phyloP scores from a whole-genome alignment of 345 rosid genomes.

The Eucalyptus sp. region DNA sequence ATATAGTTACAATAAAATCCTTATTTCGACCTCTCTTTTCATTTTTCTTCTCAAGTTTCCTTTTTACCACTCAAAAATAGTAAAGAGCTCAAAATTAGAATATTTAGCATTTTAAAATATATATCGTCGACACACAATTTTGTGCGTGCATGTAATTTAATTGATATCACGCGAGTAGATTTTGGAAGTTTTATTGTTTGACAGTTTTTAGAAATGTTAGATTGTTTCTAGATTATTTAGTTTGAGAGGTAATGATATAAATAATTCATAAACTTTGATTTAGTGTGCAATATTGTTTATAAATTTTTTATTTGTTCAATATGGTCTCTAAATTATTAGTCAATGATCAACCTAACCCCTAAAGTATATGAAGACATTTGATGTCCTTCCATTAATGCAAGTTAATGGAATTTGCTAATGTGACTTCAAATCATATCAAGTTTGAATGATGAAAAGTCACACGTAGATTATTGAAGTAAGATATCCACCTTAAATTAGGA shows the following conservation, averaged over 20 bases:
- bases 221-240: neutral
- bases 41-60: neutral
- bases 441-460: neutral
- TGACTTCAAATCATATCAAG: neutral
- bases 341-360: neutral
- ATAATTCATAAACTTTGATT: neutral
- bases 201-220: neutral
- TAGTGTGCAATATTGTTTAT: fast-evolving
- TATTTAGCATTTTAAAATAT: neutral
- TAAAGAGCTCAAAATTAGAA: neutral
- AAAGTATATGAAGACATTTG: neutral
- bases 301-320: neutral
- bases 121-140: neutral
- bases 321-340: neutral
- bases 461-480: no score
- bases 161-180: neutral
- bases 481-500: no score
- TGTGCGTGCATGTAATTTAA: neutral
- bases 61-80: neutral
- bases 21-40: neutral
- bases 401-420: neutral
- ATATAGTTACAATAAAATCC: neutral
- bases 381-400: neutral
- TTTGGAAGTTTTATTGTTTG: neutral
- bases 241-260: neutral